Evolutionary conservation across 1,284 basidiomycete species (phyloP).

Genomic region (Ganoderma resinaceum): DNA sequence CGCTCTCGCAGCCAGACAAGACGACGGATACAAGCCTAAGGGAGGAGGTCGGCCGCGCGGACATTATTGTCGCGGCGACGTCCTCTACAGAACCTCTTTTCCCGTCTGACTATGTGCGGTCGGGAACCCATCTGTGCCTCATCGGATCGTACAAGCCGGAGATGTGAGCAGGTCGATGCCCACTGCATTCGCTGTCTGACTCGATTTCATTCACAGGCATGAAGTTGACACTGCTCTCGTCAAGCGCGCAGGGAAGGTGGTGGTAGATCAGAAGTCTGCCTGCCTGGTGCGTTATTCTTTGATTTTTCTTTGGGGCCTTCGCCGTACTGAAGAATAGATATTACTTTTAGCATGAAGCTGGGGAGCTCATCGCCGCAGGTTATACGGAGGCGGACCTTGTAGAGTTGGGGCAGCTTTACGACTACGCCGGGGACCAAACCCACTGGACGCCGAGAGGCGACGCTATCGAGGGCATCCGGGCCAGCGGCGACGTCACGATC

Average conservation of each 20-base stretch:
- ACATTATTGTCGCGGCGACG: constrained; percentile 81
- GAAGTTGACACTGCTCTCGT: constrained; percentile 74
- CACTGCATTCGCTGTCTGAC: neutral
- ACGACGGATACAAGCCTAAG: constrained; percentile 22
- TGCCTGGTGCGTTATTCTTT: constrained; percentile 49
- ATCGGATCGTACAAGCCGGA: constrained; percentile 85
- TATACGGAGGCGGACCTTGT: constrained; percentile 47
- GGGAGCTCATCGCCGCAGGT: constrained; percentile 72
- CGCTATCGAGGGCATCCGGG: constrained; percentile 41
- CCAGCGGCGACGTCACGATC: constrained; percentile 61
- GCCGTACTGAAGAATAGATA: neutral
- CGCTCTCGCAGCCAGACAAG: constrained; percentile 20
- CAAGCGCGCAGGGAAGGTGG: constrained; percentile 53
- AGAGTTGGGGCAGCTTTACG: constrained; percentile 70
- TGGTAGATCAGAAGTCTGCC: constrained; percentile 79
- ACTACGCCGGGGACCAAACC: constrained; percentile 33
- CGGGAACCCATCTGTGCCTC: constrained; percentile 76
- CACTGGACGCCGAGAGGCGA: constrained; percentile 30
- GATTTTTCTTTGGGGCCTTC: neutral
- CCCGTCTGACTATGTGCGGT: constrained; percentile 61
- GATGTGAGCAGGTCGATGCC: constrained; percentile 53
- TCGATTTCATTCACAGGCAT: constrained; percentile 38
- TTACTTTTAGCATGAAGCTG: constrained; percentile 62
- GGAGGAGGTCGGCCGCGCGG: constrained; percentile 47
- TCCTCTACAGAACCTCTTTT: constrained; percentile 78